Evolutionary conservation across 345 rosid genomes (phyloP).

Genomic region (Mercurialis annua): DNA sequence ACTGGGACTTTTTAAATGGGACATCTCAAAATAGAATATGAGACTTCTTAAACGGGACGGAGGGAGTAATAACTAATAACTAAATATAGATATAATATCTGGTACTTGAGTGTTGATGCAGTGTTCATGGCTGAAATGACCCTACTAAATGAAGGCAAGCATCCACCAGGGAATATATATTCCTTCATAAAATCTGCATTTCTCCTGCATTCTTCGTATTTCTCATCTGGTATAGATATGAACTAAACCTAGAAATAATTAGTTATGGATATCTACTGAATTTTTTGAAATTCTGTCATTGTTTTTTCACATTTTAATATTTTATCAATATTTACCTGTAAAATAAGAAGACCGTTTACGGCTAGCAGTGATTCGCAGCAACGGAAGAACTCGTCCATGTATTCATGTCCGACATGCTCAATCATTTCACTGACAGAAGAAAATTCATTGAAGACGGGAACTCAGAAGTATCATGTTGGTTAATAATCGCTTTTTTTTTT

Average conservation of each 20-base stretch:
- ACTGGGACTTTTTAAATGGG: too few relatives aligned
- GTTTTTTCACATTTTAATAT: neutral
- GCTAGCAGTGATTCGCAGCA: constrained; percentile 69
- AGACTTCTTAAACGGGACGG: too few relatives aligned
- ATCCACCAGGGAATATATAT: constrained; percentile 85
- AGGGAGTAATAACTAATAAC: too few relatives aligned
- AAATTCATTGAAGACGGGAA: too few relatives aligned
- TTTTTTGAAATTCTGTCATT: too few relatives aligned
- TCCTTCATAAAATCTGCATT: constrained; percentile 85
- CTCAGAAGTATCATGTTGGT: too few relatives aligned
- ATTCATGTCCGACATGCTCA: constrained; percentile 90
- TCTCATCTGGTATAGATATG: constrained; percentile 71
- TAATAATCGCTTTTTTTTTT: too few relatives aligned
- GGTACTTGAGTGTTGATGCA: constrained; percentile 71
- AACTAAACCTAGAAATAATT: constrained; percentile 38
- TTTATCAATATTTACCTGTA: constrained; percentile 57
- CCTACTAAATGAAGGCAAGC: constrained; percentile 72
- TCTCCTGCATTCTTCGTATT: constrained; percentile 62
- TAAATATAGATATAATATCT: neutral
- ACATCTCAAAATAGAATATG: too few relatives aligned
- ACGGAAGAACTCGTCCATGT: constrained; percentile 71
- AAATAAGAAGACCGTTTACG: constrained; percentile 65
- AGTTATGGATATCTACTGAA: neutral
- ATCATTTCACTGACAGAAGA: constrained; percentile 78
- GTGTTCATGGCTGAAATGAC: constrained; percentile 68